Base-by-base conservation (phyloP, 202 grass and related monocot species). In the Bolboschoenoplectus hybrid region DNA sequence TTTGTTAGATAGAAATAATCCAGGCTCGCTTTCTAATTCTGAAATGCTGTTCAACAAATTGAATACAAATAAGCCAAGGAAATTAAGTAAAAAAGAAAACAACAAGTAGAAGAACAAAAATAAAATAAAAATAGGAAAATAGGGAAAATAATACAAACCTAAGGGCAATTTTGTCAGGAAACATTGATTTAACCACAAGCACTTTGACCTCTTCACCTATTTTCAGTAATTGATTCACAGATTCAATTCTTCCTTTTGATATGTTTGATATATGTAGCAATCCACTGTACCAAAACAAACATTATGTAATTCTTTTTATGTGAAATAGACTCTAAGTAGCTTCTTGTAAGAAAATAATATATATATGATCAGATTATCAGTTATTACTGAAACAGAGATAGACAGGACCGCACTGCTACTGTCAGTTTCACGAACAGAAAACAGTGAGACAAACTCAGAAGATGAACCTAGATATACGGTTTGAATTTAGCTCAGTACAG, bases 1-100 rank as follows among this genome's bases (percentile, higher is more conserved):
- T 82, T 88, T 94, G 81, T 96, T 82, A 64, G 85, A 87, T 20
- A 98, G 73, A 85, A 95, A 91, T 61, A 98, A 71, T 41, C 91
- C 96, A 20, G 90, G 89, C 67, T 98, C 89, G 12, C 91, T 96
- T 90, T 96, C 96, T 41, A 98, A 90, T 72, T 94, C 93, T 82
- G 74, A 63, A 5, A 68, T 45, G 74, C 71, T 85, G 84, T 85
- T 74, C 51, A 39, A 80, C 52, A 78, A 77, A 67, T 64, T 55
- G 41, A 86, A 26, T 49, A 39, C 85, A 5, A 7, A 64, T 53
- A 72, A 10, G 19, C 19, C 11, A 74, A 43, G 0, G 67, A 70
- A 53, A 63, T 62, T 84, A 38, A 32, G n/a, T 80, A 77, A 36
- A 8, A 44, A 38, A 13, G 51, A 62, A 5, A 46, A 68, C 46